Evolutionary conservation across 2,329 filamentous ascomycete genomes (phyloP).

Genomic region (Stemphylium beticola): DNA sequence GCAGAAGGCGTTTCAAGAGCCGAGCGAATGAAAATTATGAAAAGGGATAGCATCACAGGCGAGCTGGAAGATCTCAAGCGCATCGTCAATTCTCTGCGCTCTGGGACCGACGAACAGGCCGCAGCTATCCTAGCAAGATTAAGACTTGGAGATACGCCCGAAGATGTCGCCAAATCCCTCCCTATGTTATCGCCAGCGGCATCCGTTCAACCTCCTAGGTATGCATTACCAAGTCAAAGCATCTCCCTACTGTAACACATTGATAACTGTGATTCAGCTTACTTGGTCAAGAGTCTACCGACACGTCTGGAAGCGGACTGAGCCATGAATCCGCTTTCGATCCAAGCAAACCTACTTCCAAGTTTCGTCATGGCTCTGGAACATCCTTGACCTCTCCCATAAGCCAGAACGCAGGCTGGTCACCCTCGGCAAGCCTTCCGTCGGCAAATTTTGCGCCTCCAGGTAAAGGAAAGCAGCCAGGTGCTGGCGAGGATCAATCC

Average conservation of each 20-base stretch:
- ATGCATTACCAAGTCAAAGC: conserved; percentile 8
- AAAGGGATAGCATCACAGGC: conserved; percentile 25
- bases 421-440: conserved; percentile 2
- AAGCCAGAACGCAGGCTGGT: conserved; percentile 14
- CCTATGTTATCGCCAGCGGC: conserved; percentile 11
- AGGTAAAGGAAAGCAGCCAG: conserved; percentile 17
- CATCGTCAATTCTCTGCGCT: conserved; percentile 25
- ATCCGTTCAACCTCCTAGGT: conserved; percentile 25
- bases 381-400: conserved; percentile 16
- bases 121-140: conserved; percentile 26
- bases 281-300: conserved; percentile 25
- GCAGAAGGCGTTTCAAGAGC: conserved; percentile 32
- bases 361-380: conserved; percentile 13
- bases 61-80: conserved; percentile 31
- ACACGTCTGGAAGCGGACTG: conserved; percentile 18
- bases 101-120: conserved; percentile 29
- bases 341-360: conserved; percentile 4
- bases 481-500: background rate
- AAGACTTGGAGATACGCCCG: conserved; percentile 26
- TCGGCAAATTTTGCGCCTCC: conserved; percentile 8
- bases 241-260: conserved; percentile 9
- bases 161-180: conserved; percentile 28
- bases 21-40: conserved; percentile 34
- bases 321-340: conserved; percentile 20
- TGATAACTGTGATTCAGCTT: conserved; percentile 25